Evolutionary conservation across 805 yeast genomes (phyloP).

Genomic region (Candida boidinii): DNA sequence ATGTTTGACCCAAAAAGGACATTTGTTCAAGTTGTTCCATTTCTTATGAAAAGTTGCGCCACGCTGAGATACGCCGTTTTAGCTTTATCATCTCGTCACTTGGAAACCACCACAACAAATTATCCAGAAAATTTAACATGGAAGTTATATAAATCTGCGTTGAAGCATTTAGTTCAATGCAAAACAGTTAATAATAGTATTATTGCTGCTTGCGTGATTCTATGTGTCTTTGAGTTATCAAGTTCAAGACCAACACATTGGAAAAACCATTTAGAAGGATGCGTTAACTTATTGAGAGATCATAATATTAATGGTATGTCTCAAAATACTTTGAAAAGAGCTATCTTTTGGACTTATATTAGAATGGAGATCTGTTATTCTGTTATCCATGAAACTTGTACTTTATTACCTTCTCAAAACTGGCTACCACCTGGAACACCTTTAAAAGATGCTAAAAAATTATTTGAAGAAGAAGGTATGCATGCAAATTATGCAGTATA

Average conservation of each 20-base stretch:
- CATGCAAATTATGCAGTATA: constrained; percentile 33
- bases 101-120: constrained; percentile 8
- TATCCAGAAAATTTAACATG: constrained; percentile 16
- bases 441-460: constrained; percentile 13
- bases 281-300: constrained; percentile 27
- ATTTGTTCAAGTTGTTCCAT: constrained; percentile 11
- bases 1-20: constrained; percentile 22
- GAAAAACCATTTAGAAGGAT: constrained; percentile 34
- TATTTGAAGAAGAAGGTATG: constrained; percentile 16
- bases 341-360: constrained; percentile 33
- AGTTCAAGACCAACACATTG: constrained; percentile 30
- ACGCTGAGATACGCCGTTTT: constrained; percentile 13
- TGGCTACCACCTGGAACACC: constrained; percentile 25
- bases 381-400: constrained; percentile 29
- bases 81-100: constrained; percentile 15
- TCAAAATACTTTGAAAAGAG: constrained; percentile 22
- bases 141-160: constrained; percentile 24
- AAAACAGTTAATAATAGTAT: constrained; percentile 20
- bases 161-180: constrained; percentile 20
- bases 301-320: constrained; percentile 29
- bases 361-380: constrained; percentile 34
- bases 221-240: constrained; percentile 37
- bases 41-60: constrained; percentile 9
- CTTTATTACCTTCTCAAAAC: constrained; percentile 24
- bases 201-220: constrained; percentile 29